Percentiles rank a stretch among this genome's conserved stretches.
phyloP scores from a whole-genome alignment of 805 yeast species.

The Teunomyces pallodes region DNA sequence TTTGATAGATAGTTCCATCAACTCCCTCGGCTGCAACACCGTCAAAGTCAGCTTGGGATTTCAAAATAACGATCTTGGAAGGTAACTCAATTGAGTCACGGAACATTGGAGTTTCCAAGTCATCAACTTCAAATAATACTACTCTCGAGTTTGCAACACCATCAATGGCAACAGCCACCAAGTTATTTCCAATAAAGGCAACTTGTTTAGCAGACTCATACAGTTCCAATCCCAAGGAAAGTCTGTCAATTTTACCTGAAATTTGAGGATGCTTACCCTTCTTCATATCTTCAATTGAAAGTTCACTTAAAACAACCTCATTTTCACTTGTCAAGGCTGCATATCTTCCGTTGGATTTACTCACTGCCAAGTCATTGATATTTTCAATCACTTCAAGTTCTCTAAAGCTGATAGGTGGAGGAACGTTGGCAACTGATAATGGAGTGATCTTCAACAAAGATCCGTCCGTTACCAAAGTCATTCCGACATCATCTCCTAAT shows the following conservation, averaged over 20 bases:
- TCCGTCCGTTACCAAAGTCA: conserved; percentile 82
- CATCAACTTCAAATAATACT: conserved; percentile 47
- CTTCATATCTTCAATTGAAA: conserved; percentile 48
- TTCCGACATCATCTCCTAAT: conserved; percentile 72
- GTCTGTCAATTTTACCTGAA: conserved; percentile 26
- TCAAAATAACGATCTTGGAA: conserved; percentile 54
- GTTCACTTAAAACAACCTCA: conserved; percentile 35
- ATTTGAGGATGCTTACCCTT: conserved; percentile 48
- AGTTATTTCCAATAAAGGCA: conserved; percentile 50
- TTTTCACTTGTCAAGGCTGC: conserved; percentile 55
- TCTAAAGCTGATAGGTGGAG: conserved; percentile 87
- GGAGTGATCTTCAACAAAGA: conserved; percentile 72
- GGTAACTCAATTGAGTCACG: conserved; percentile 41
- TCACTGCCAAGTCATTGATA: conserved; percentile 64
- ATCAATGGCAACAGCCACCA: conserved; percentile 61
- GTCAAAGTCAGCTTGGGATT: conserved; percentile 52
- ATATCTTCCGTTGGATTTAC: conserved; percentile 53
- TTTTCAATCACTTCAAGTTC: conserved; percentile 53
- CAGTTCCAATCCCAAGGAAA: conserved; percentile 33
- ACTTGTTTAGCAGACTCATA: conserved; percentile 61
- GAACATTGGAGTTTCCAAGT: conserved; percentile 40
- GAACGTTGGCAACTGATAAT: conserved; percentile 77
- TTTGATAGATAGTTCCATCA: conserved; percentile 54
- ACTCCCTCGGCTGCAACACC: conserved; percentile 57
- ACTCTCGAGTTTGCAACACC: conserved; percentile 49